phyloP scores from a whole-genome alignment of 2,329 filamentous ascomycete species.

The Scedosporium aurantiacum region DNA sequence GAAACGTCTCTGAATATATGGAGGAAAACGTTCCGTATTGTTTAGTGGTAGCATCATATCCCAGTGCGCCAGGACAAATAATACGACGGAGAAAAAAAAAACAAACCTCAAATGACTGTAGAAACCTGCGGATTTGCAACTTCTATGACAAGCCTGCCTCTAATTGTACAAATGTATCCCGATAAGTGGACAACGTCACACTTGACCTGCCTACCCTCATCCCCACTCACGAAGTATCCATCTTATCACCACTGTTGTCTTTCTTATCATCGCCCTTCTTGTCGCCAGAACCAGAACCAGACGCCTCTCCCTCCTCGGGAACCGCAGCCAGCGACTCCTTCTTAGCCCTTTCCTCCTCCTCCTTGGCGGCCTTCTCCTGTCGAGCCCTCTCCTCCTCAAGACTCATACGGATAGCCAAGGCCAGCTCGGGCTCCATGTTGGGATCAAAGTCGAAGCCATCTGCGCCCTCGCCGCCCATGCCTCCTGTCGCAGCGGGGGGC shows the following conservation, averaged over 20 bases:
- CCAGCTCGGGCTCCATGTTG: constrained; percentile 82
- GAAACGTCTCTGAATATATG: too few relatives aligned
- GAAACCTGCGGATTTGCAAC: not conserved
- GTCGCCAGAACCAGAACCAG: constrained; percentile 21
- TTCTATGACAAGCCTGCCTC: constrained; percentile 2
- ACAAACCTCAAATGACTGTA: constrained; percentile 3
- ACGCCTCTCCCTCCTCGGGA: constrained; percentile 61
- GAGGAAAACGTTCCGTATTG: not conserved
- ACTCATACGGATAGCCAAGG: constrained; percentile 89
- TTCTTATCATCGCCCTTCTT: constrained; percentile 33
- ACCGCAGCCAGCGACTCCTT: constrained; percentile 73
- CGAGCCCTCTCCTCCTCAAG: constrained; percentile 96
- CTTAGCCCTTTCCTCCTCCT: constrained; percentile 53
- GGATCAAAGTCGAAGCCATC: constrained; percentile 71
- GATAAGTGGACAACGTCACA: constrained; percentile 22
- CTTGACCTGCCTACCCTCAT: constrained; percentile 28
- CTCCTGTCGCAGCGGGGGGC: constrained; percentile 42
- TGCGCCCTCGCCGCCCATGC: constrained; percentile 46
- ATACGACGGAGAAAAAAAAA: not conserved
- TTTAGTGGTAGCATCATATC: not conserved
- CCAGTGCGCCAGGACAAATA: constrained; percentile 5
- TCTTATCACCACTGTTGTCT: constrained; percentile 55
- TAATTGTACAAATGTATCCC: constrained; percentile 9
- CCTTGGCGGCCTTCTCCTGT: constrained; percentile 63
- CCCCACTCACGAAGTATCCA: constrained; percentile 66